A percentile compares a stretch with the other conserved stretches of the same genome.
Evolutionary conservation across 768 basidiomycete genomes (phyloP).

Genomic region (Suillus subluteus): DNA sequence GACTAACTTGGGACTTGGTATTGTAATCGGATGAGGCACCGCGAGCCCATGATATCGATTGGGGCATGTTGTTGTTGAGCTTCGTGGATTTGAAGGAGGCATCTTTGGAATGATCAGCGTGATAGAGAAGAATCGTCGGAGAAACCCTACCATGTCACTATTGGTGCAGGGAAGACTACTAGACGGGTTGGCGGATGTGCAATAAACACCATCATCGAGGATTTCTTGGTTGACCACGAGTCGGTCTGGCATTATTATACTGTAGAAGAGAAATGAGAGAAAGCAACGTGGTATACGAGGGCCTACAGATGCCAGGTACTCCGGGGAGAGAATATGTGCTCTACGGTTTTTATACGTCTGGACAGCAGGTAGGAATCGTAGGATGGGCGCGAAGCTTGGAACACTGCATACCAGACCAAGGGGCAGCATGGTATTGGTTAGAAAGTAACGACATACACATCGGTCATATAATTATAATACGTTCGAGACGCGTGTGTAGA

Average conservation of each 20-base stretch:
- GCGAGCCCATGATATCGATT: neutral
- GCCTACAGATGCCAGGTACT: neutral
- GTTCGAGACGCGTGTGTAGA: too few species aligned
- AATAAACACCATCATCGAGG: neutral
- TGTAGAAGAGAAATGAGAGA: neutral
- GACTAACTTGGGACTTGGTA: neutral
- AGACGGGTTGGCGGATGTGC: neutral
- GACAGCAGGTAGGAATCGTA: neutral
- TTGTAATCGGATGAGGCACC: neutral
- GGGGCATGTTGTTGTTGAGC: neutral
- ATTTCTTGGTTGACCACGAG: too few species aligned
- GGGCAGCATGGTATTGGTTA: too few species aligned
- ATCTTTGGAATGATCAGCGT: neutral
- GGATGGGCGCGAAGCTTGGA: neutral
- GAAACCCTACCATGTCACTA: neutral
- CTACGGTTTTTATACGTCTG: neutral
- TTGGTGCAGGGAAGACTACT: neutral
- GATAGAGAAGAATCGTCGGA: neutral
- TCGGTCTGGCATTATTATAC: neutral
- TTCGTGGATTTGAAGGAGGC: neutral
- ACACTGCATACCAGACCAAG: neutral
- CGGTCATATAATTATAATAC: too few species aligned
- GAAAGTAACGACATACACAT: too few species aligned
- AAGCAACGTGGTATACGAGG: neutral
- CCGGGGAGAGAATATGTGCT: neutral